Evolutionary conservation across 306 rosid genomes (phyloP), one percentile per base, ranked within the genome.

Genomic region (Ormosia emarginata): DNA sequence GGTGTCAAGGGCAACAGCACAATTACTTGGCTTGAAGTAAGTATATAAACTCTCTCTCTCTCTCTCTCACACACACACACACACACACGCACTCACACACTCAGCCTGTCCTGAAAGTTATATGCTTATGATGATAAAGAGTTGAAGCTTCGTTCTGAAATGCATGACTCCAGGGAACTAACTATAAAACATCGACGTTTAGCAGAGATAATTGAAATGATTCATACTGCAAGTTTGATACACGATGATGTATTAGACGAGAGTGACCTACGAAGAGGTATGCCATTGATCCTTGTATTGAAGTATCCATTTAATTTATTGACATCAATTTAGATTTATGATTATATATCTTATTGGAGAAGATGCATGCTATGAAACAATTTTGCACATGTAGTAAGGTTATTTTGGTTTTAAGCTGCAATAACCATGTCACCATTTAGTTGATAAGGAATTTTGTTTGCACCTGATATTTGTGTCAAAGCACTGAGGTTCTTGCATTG

Each of bases 131-230:
- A 14, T 12, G 15, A 57, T 49, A 44, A 50, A 70, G 49, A 62
- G 40, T 33, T 79, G 74, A 65, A 46, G 53, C 40, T 88, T 80
- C 33, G 32, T 77, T 12, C 61, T 76, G 32, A 76, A 86, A 65
- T 79, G 85, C 71, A 47, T 88, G 58, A 56, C 68, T 85, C 17
- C 87, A 94, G 99, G 91, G 99, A 96, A 82, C 91, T 96, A 83
- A 93, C 97, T 40, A 65, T 24, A 79, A 91, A 91, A 91, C 99
- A 96, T 83, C 85, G 93, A 9, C 94, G 97, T 43, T 85, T 96
- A 84, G 97, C 99, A 13, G 99, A 96, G 92, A 96, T 92, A 76
- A 92, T 96, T 83, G 99, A 96, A 81, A 96, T 96, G 98, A 96
- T 96, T 83, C 98, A 96, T 74, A 96, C 99, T 65, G 99, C 99